phyloP scores from a whole-genome alignment of 805 yeast genomes.

The Myxozyma melibiosi region DNA sequence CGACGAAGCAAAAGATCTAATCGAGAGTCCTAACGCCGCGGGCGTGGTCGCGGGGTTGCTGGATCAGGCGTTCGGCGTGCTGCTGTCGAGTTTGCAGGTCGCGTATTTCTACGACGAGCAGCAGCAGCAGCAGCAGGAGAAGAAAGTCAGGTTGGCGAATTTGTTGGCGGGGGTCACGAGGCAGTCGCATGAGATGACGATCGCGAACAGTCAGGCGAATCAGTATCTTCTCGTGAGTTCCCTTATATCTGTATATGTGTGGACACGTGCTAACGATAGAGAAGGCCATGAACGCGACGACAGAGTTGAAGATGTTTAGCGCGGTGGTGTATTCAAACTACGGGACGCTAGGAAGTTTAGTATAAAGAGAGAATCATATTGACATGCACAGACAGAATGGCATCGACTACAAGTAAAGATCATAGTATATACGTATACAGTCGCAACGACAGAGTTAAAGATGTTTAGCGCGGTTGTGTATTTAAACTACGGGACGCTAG shows the following conservation, averaged over 20 bases:
- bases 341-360: conserved; percentile 22
- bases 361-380: too few species aligned
- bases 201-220: conserved; percentile 46
- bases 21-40: conserved; percentile 47
- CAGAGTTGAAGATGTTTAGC: conserved; percentile 80
- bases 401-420: too few species aligned
- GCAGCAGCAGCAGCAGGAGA: conserved; percentile 34
- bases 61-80: conserved; percentile 49
- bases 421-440: too few species aligned
- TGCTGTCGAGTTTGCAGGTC: conserved; percentile 46
- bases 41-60: conserved; percentile 47
- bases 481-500: too few species aligned
- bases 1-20: conserved; percentile 50
- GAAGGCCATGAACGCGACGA: conserved; percentile 51
- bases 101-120: conserved; percentile 6
- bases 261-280: neutral
- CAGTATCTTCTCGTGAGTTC: conserved; percentile 46
- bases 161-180: conserved; percentile 68
- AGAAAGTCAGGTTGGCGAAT: conserved; percentile 60
- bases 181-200: conserved; percentile 56
- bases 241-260: neutral
- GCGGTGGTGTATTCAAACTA: conserved; percentile 89
- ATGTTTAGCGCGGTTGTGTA: neutral
- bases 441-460: too few species aligned
- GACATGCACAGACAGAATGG: too few species aligned